Evolutionary conservation across 2,329 filamentous ascomycete genomes (phyloP), one percentile per base, ranked within the genome.

Genomic region (Fusarium camptoceras): DNA sequence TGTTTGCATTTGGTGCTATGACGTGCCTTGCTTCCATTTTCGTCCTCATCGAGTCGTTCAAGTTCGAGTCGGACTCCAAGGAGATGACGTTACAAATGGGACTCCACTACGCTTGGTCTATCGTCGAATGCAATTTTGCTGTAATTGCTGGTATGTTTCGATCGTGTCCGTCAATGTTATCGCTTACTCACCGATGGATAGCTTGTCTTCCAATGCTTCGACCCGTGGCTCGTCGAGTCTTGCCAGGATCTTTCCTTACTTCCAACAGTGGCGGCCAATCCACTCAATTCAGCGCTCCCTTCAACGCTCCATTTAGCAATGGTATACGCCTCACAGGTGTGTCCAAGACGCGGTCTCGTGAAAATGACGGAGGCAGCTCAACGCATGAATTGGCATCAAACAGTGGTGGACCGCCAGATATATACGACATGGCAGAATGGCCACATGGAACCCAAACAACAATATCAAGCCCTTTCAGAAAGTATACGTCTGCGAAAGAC

Each of bases 1-100:
- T 79, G 14, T 79, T 79, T 57, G 64, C 71, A 27, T 77, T 76
- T 55, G 77, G 77, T 4, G 59, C 70, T 3, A 55, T 78, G 69
- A 71, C 68, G 1, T 78, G 76, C 25, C 55, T 76, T 8, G 74
- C 74, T 2, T 76, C 76, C 1, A 59, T 77, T 20, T 74, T 77
- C 28, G 71, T 76, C 5, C 66, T 79, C 8, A 64, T 75, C 22
- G 61, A 73, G 15, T 73, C 73, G 3, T 70, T 64, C 27, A 64
- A 47, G 5, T 74, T 75, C 27, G 55, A 76, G 15, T 63, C 72
- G 11, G 57, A 65, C 7, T 70, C 73, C 0, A 68, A 59, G 9
- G 73, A 78, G 34, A 46, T 77, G 44, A 70, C 75, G 3, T 37
- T 75, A 8, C 71, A 78, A 24, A 71, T 78, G 41, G 72, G 61